Base-by-base conservation (phyloP, 73 alveolate species). In the Breviolum minutum region DNA sequence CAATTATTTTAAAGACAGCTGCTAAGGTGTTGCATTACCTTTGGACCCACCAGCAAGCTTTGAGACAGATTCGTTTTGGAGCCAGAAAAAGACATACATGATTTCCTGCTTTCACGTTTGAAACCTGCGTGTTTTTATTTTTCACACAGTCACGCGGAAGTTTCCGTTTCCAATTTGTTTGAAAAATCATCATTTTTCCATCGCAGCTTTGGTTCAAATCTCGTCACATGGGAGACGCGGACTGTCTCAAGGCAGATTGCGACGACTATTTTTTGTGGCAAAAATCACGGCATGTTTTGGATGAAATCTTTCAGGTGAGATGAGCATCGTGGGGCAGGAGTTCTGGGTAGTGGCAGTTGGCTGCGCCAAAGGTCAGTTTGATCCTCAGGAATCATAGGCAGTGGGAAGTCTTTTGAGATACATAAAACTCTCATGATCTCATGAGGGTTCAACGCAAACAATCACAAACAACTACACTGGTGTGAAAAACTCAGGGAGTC, bases 301-400 rank as follows among this genome's bases (percentile, higher is more conserved):
- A 40, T 40, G 54, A 40, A 40, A 40, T 40, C 29, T 40, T 30
- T 80, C 71, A 61, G 76, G 71, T 68, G 82, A 29, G 66, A 92
- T 92, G 97, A 92, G 97, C 97, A 63, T 92, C 66, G 97, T 92
- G 90, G 97, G 97, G 48, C 97, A 92, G 29, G 97, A 92, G 90
- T 92, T 92, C 89, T 92, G 97, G 97, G 61, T 92, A 26, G 97
- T 92, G 64, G 97, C 97, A 8, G 97, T 92, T 6, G 97, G 97
- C 48, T 92, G 97, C 61, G 80, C 97, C 66, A 92, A 92, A 48
- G 97, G 97, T 22, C 88, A 71, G 96, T n/a, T 54, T 13, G 27
- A 16, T 70, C 96, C 86, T 32, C 80, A 89, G 73, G 29, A 14
- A 16, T 27, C 54, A 40, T 40, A 40, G 26, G 63, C 63, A 12